Base-by-base conservation (phyloP, 306 rosid genomes). In the Crataegus laevigata region DNA sequence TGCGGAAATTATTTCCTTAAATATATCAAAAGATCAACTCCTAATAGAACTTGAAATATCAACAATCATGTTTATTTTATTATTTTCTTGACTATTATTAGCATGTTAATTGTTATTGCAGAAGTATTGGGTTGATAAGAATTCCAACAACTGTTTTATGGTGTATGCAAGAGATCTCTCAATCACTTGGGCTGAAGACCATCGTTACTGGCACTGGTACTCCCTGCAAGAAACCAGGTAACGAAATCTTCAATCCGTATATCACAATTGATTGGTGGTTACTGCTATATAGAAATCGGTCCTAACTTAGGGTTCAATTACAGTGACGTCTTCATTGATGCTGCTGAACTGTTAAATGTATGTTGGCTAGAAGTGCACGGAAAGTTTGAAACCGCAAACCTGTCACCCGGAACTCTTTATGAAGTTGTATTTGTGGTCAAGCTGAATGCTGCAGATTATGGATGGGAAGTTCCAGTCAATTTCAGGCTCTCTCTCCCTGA, bases 321-420 rank as follows among this genome's bases (percentile, higher is more conserved):
- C 88, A 91, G 98, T 73, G 88, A 79, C 50, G 70, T 79, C 14
- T 10, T 21, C 66, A 74, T 70, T n/a, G 96, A 89, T 59, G 82
- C 70, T 6, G 93, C 92, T 32, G 88, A 87, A 64, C 87, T 94
- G 74, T 5, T 69, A 47, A 58, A 15, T 3, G 97, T 87, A 24
- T 91, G 98, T 25, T 90, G 97, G 97, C 83, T 94, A 10, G 91
- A 90, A 81, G 82, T 88, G 59, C 72, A 63, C 43, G 98, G 91
- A 68, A 88, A 85, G 75, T 82, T 94, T 28, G 84, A 91, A 14
- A 82, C 85, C 6, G 22, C 72, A 60, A 84, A 79, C 78, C 91
- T 94, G 52, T 75, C 94, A 38, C 89, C 93, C 0, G 87, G 91
- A 68, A 69, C 76, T 24, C 18, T 54, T 6, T 91, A 91, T 52